Base-by-base conservation (phyloP, 257 asterid genomes). In the Nicotiana obtusifolia region DNA sequence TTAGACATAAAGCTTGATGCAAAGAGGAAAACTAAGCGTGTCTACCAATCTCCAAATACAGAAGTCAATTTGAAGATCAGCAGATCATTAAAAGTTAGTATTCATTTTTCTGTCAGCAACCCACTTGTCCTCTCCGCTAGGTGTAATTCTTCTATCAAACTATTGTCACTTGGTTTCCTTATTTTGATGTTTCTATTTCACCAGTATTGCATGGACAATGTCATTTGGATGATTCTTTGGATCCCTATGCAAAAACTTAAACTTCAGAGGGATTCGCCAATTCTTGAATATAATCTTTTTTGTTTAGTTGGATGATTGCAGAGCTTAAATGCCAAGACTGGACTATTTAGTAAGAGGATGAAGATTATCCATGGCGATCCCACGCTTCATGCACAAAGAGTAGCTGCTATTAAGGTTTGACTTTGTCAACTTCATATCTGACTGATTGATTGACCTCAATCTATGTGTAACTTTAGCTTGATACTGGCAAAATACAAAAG, bases 281-380 rank as follows among this genome's bases (percentile, higher is more conserved):
- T 81, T 87, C 90, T 82, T 82, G 86, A 85, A 77, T 83, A 86
- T 91, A 86, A 92, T 87, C 90, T 90, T 90, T 87, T 87, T 82
- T 84, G 87, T 95, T 89, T 92, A 94, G 96, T 88, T 91, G 94
- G 91, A 89, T 95, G 95, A 86, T 89, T 94, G 98, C 99, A 95
- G 97, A 95, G 97, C 95, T 97, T 94, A 82, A 95, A 94, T 87
- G 97, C 96, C 83, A 92, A 84, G 88, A 95, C 98, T 88, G 97
- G 98, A 75, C 82, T 94, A 81, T 92, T 95, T 84, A 95, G 92
- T 77, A 92, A 90, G 81, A 87, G 97, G 90, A 94, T 95, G 99
- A 94, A 91, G 97, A 88, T 92, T 83, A 95, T 95, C 85, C 98
- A 95, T 82, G 83, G 83, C 2, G 94, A 94, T 87, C 99, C 99